phyloP scores from a whole-genome alignment of 2,329 filamentous ascomycete species.

The Calonectria pseudoturangicola region DNA sequence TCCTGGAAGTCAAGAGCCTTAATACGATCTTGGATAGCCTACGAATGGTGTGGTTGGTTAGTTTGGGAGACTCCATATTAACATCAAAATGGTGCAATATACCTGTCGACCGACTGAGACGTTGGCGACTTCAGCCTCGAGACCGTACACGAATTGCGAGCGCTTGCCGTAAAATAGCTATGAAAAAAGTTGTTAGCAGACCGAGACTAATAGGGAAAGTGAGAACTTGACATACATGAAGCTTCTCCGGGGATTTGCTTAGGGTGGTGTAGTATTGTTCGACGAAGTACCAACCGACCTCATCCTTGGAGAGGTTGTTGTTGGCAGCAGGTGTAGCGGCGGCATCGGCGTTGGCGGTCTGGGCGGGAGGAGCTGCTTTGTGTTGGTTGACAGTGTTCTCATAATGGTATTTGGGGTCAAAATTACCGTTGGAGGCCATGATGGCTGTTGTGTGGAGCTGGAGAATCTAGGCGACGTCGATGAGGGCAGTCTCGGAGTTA shows the following conservation, averaged over 20 bases:
- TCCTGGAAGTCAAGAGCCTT: slow-evolving; percentile 95
- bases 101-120: slow-evolving; percentile 93
- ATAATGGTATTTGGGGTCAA: slow-evolving; percentile 67
- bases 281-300: slow-evolving; percentile 99
- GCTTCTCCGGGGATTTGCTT: slow-evolving; percentile 94
- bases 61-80: slow-evolving; percentile 5
- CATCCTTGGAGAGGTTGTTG: slow-evolving; percentile 83
- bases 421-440: slow-evolving; percentile 77
- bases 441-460: slow-evolving; percentile 49
- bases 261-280: slow-evolving; percentile 99
- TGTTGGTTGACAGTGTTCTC: slow-evolving; percentile 62
- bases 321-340: slow-evolving; percentile 59
- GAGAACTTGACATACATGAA: slow-evolving; percentile 77
- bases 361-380: slow-evolving; percentile 58
- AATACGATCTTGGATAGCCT: slow-evolving; percentile 97
- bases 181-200: slow-evolving; percentile 38
- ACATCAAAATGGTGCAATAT: slow-evolving; percentile 37
- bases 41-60: slow-evolving; percentile 35
- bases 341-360: slow-evolving; percentile 57
- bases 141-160: slow-evolving; percentile 94
- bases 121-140: slow-evolving; percentile 90
- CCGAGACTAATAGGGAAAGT: not conserved
- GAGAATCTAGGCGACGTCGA: slow-evolving; percentile 33
- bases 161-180: slow-evolving; percentile 96
- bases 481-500: slow-evolving; percentile 40